These are phyloP conservation scores for Rasamsonia emersonii DNA, from an alignment of 2,329 filamentous ascomycete genomes.

Conservation along the genomic window DNA sequence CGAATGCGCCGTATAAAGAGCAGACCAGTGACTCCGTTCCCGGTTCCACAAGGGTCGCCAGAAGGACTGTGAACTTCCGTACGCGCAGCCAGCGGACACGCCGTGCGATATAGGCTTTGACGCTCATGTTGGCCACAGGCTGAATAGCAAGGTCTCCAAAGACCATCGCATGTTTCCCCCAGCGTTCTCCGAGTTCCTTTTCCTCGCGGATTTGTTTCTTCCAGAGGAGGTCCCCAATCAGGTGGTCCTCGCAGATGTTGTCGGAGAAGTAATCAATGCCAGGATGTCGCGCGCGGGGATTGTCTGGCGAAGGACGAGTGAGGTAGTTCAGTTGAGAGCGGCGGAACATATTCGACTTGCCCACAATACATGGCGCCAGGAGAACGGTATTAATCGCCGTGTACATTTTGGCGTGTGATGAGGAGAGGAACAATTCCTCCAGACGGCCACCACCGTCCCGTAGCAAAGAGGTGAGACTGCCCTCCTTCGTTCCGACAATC, in stretches of 20 bases:
- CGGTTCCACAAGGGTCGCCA: constrained; percentile 85
- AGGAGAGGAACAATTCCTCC: constrained; percentile 91
- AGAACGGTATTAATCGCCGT: constrained; percentile 90
- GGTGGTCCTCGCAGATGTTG: constrained; percentile 95
- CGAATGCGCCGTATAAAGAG: constrained; percentile 70
- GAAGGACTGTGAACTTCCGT: constrained; percentile 83
- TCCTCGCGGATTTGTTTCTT: constrained; percentile 37
- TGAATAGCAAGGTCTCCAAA: constrained; percentile 84
- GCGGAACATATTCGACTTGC: constrained; percentile 98
- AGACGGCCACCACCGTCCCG: constrained; percentile 65
- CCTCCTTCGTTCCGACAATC: neutral
- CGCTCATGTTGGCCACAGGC: constrained; percentile 73
- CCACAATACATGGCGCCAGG: constrained; percentile 85
- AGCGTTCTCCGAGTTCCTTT: constrained; percentile 32
- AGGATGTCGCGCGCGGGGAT: constrained; percentile 36
- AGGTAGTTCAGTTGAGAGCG: constrained; percentile 77
- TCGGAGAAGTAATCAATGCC: constrained; percentile 91
- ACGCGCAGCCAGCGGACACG: constrained; percentile 86
- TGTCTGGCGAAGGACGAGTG: constrained; percentile 39
- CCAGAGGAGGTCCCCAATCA: constrained; percentile 91
- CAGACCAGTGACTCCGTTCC: constrained; percentile 85
- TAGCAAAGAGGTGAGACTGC: constrained; percentile 20
- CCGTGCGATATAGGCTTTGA: constrained; percentile 67
- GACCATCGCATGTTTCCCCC: constrained; percentile 72
- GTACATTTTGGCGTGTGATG: constrained; percentile 94